Conservation (phyloP, 1,284 basidiomycete genomes). For the Rhodotorula sp. region DNA sequence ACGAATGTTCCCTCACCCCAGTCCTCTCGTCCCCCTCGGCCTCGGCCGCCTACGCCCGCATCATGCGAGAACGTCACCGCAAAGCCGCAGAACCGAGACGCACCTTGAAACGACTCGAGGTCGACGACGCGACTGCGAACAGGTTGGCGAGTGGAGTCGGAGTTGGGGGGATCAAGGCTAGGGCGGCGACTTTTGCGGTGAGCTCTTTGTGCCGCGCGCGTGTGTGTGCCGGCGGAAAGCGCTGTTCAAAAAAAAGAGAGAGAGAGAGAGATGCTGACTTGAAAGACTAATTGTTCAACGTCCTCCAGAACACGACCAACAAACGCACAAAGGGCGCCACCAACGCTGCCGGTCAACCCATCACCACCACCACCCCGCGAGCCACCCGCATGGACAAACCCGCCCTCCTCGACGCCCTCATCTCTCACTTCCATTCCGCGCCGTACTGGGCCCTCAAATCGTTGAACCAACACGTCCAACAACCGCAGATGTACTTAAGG, state of each 20-base stretch:
- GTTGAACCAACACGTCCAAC: constrained; percentile 70
- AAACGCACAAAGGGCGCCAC: constrained; percentile 11
- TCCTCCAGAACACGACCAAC: constrained; percentile 25
- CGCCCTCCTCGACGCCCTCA: constrained; percentile 82
- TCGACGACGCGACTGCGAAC: constrained; percentile 47
- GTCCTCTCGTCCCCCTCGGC: constrained; percentile 39
- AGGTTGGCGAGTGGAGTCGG: constrained; percentile 46
- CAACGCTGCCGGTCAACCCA: constrained; percentile 45
- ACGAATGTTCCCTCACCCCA: constrained; percentile 46
- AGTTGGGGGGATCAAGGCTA: constrained; percentile 30
- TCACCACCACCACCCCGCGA: constrained; percentile 77
- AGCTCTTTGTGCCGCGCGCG: too few species aligned
- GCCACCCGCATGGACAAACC: constrained; percentile 68
- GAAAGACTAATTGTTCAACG: not conserved
- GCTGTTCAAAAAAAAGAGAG: too few species aligned
- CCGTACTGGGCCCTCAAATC: constrained; percentile 78
- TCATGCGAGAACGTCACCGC: constrained; percentile 48
- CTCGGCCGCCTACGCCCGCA: constrained; percentile 49
- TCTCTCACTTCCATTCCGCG: constrained; percentile 71
- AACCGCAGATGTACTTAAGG: constrained; percentile 87
- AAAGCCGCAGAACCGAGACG: constrained; percentile 50
- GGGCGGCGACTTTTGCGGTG: constrained; percentile 44
- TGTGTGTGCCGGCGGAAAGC: too few species aligned
- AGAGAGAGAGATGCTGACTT: too few species aligned
- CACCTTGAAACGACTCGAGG: constrained; percentile 49